Base-by-base conservation (phyloP, 768 basidiomycete species). In the Termitomyces sp. region DNA sequence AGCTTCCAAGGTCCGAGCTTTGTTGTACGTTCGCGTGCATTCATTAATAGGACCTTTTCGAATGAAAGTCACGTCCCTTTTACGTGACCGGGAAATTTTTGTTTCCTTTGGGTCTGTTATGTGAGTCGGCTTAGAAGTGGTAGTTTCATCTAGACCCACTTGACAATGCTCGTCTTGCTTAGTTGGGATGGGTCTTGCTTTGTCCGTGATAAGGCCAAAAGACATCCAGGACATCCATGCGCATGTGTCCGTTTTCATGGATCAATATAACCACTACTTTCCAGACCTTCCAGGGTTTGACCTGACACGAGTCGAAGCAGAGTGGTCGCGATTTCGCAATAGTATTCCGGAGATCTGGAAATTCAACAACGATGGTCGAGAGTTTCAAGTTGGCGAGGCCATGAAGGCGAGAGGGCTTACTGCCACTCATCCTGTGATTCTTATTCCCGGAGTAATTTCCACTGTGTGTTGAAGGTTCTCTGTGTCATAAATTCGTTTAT, bases 401-500 rank as follows among this genome's bases (percentile, higher is more conserved):
- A 82, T 89, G 66, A 83, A 81, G 54, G 79, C 72, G 5, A 78
- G 83, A 42, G 88, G 87, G 2, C 70, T 91, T 51, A 75, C 72
- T 52, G 91, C 91, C 6, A 71, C 86, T 54, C 78, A 90, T 67
- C 94, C 94, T 0, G 81, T 95, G 12, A 78, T 96, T 2, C 73
- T 97, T n/a, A 80, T 95, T 25, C 94, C 94, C 5, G 94, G 94
- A 1, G 87, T 96, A 50, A 85, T 95, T 37, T 94, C 91, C 1
- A 95, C 94, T 1, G 90, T 89, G 58, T 52, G 82, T 69, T 23
- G 16, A 28, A 42, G 16, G 51, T 47, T 50, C 23, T 34, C 40
- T 8, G 32, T 32, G 44, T 7, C 32, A 19, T 28, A 16, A 9
- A 35, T 9, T 49, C 32, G 16, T 28, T 42, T 27, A 54, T 49